Evolutionary conservation across 805 yeast species (phyloP).

Genomic region (Ogataea siamensis): DNA sequence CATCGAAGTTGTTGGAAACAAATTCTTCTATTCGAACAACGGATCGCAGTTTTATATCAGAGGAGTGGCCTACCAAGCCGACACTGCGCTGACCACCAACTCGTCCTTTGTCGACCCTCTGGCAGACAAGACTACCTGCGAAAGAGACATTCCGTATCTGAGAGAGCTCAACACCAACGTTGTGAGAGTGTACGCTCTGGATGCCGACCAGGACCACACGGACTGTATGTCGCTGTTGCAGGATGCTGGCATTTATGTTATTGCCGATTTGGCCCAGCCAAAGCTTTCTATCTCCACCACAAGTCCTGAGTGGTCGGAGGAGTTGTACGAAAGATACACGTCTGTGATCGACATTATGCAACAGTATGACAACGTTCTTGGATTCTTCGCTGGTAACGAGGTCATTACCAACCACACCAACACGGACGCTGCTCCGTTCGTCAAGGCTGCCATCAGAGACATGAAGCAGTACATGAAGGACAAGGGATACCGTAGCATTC

Average conservation of each 20-base stretch:
- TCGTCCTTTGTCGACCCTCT: conserved; percentile 64
- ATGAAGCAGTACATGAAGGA: conserved; percentile 62
- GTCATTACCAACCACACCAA: conserved; percentile 65
- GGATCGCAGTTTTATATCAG: conserved; percentile 76
- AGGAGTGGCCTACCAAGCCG: conserved; percentile 81
- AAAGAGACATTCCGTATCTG: conserved; percentile 73
- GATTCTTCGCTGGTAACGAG: conserved; percentile 87
- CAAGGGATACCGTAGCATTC: conserved; percentile 63
- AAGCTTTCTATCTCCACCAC: conserved; percentile 58
- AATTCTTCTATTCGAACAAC: conserved; percentile 71
- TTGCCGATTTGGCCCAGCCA: conserved; percentile 79
- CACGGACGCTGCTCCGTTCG: conserved; percentile 76
- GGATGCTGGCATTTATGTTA: conserved; percentile 76
- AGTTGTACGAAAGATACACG: conserved; percentile 64
- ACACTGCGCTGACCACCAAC: conserved; percentile 50
- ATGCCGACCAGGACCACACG: conserved; percentile 60
- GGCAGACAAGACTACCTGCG: conserved; percentile 59
- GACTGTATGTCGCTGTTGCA: conserved; percentile 64
- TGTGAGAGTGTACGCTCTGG: conserved; percentile 73
- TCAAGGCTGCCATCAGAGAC: conserved; percentile 82
- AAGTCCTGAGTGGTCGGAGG: conserved; percentile 62
- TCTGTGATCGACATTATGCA: conserved; percentile 66
- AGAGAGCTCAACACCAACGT: conserved; percentile 62
- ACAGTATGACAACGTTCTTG: conserved; percentile 68
- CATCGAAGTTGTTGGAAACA: conserved; percentile 73